A percentile compares a stretch with the other conserved stretches of the same genome.
These are phyloP conservation scores for Talaromyces amestolkiae DNA, from an alignment of 2,329 filamentous ascomycete species.

Conservation along the genomic window DNA sequence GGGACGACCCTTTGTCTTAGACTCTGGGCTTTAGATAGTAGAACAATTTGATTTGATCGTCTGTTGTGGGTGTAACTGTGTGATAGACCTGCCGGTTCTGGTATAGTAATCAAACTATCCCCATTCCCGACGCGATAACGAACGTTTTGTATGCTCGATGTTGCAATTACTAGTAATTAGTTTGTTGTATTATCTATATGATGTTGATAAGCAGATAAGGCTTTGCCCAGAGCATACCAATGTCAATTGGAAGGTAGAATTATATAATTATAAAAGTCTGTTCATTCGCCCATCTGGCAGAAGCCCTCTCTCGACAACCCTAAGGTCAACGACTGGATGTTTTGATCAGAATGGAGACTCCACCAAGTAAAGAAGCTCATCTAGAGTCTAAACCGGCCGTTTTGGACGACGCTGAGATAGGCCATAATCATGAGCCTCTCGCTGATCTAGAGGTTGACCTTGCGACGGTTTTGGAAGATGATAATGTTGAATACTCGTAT, in stretches of 20 bases:
- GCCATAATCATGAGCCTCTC: slow-evolving; percentile 12
- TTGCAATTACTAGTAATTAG: not conserved
- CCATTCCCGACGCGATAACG: not conserved
- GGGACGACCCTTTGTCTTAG: not conserved
- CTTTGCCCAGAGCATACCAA: no score
- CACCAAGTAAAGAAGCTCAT: slow-evolving; percentile 2
- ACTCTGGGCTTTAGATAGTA: not conserved
- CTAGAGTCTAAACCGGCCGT: slow-evolving; percentile 11
- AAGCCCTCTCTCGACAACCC: not conserved
- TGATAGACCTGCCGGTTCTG: not conserved
- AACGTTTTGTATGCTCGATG: not conserved
- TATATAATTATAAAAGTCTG: not conserved
- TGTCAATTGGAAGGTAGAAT: not conserved
- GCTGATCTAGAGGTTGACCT: slow-evolving; percentile 20
- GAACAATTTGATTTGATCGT: not conserved
- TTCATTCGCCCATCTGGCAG: not conserved
- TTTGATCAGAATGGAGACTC: not conserved
- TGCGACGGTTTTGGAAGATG: slow-evolving; percentile 14
- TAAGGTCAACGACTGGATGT: no score
- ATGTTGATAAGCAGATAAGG: not conserved
- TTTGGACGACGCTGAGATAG: slow-evolving; percentile 3
- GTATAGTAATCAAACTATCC: not conserved
- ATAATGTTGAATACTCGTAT: slow-evolving; percentile 19
- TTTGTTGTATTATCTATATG: not conserved
- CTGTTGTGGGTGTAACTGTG: not conserved